Evolutionary conservation across 768 basidiomycete species (phyloP).

Genomic region (Pleurotus pulmonarius): DNA sequence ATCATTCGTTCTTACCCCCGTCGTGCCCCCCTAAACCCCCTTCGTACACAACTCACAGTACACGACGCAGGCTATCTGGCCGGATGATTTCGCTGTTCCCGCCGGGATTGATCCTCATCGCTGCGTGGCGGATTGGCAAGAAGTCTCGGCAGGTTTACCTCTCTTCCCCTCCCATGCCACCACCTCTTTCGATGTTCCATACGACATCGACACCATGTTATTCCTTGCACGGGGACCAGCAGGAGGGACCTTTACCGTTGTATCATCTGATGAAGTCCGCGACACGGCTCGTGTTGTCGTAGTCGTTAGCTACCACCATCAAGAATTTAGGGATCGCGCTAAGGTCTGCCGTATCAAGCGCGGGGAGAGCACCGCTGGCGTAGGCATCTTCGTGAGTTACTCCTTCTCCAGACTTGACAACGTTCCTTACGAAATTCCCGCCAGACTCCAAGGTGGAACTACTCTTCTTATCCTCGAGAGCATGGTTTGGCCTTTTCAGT

Average conservation of each 20-base stretch:
- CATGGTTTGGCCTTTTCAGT: conserved; percentile 28
- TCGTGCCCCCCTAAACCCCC: neutral
- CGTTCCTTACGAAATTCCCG: neutral
- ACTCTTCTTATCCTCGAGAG: neutral
- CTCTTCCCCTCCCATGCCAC: conserved; percentile 12
- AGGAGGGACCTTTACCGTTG: conserved; percentile 23
- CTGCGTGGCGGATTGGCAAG: conserved; percentile 10
- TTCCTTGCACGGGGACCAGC: conserved; percentile 23
- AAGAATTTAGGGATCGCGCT: conserved; percentile 18
- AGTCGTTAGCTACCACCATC: conserved; percentile 16
- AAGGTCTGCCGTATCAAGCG: conserved; percentile 27
- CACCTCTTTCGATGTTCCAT: conserved; percentile 14
- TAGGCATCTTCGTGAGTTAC: conserved; percentile 33
- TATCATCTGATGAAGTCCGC: conserved; percentile 16
- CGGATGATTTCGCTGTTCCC: conserved; percentile 8
- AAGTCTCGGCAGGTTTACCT: neutral
- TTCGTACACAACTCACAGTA: neutral
- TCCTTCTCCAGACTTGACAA: neutral
- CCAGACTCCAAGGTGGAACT: conserved; percentile 25
- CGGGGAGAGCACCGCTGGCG: conserved; percentile 21
- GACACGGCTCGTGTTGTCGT: conserved; percentile 24
- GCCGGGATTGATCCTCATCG: neutral
- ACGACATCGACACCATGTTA: conserved; percentile 23
- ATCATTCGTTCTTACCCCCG: neutral
- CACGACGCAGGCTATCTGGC: conserved; percentile 3